phyloP scores from a whole-genome alignment of 148 eudicot species.

The Polygonum maritimum region DNA sequence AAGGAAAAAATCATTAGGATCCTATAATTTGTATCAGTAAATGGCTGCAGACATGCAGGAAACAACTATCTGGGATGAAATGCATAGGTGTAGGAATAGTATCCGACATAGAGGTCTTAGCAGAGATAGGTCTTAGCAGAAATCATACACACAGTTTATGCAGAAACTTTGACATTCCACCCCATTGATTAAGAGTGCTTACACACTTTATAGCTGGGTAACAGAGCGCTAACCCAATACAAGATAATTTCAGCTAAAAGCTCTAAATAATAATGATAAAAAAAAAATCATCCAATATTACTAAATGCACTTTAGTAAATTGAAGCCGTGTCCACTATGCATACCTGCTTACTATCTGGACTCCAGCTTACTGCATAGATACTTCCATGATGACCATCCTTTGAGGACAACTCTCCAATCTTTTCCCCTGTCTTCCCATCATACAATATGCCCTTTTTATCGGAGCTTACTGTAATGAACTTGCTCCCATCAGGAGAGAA shows the following conservation, averaged over 20 bases:
- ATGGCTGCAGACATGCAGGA: background rate
- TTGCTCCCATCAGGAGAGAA: constrained; percentile 91
- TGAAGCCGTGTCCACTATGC: background rate
- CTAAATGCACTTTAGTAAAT: background rate
- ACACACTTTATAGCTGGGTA: too few species aligned
- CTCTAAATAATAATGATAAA: background rate
- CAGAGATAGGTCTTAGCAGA: too few species aligned
- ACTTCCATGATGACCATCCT: constrained; percentile 87
- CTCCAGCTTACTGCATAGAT: constrained; percentile 97
- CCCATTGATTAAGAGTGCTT: background rate
- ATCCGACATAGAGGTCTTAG: background rate
- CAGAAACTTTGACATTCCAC: background rate
- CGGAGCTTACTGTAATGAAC: constrained; percentile 89
- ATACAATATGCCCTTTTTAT: constrained; percentile 71
- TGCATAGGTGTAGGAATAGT: background rate
- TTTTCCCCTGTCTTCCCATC: constrained; percentile 86
- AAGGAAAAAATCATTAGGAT: too few species aligned
- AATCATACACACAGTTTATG: background rate
- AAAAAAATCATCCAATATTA: background rate
- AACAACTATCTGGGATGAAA: background rate
- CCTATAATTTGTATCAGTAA: background rate
- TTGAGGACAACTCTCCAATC: constrained; percentile 72
- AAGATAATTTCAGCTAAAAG: background rate
- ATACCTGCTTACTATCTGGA: constrained; percentile 79
- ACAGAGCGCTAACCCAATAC: background rate